These are phyloP conservation scores for Candida albicans DNA, from an alignment of 1,139 yeast genomes.

Conservation along the genomic window DNA sequence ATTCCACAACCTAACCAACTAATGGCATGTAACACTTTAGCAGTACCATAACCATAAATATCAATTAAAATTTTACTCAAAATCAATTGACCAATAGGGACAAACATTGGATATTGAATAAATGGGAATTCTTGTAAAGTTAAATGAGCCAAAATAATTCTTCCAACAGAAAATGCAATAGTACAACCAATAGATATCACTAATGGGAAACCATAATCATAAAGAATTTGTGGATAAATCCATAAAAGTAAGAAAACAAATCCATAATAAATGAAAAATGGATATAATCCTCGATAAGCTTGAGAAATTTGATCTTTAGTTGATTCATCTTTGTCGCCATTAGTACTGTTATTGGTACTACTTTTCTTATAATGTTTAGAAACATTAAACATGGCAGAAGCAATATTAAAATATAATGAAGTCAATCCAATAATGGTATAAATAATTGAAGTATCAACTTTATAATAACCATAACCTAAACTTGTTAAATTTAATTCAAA, in stretches of 20 bases:
- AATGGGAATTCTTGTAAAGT: constrained; percentile 78
- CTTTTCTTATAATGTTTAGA: constrained; percentile 41
- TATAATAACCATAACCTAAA: constrained; percentile 26
- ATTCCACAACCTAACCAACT: constrained; percentile 78
- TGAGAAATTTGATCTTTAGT: constrained; percentile 28
- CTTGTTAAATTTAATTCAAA: constrained; percentile 35
- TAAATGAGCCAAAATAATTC: constrained; percentile 85
- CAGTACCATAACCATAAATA: constrained; percentile 40
- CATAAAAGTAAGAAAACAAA: constrained; percentile 50
- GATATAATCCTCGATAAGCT: constrained; percentile 66
- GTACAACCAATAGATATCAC: constrained; percentile 70
- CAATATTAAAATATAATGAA: constrained; percentile 68
- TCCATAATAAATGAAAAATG: constrained; percentile 67
- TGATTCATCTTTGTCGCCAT: constrained; percentile 16
- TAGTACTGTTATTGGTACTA: no score
- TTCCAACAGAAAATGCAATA: constrained; percentile 82
- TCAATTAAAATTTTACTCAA: constrained; percentile 39
- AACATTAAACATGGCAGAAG: constrained; percentile 74
- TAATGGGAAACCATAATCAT: constrained; percentile 55
- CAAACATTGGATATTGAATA: constrained; percentile 65
- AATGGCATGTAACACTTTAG: constrained; percentile 44
- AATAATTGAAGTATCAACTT: constrained; percentile 39
- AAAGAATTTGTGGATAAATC: constrained; percentile 52
- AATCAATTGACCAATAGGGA: constrained; percentile 60
- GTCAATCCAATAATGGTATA: constrained; percentile 52